Conservation (phyloP, 2,329 filamentous ascomycete species). For the Fusarium buxicola region DNA sequence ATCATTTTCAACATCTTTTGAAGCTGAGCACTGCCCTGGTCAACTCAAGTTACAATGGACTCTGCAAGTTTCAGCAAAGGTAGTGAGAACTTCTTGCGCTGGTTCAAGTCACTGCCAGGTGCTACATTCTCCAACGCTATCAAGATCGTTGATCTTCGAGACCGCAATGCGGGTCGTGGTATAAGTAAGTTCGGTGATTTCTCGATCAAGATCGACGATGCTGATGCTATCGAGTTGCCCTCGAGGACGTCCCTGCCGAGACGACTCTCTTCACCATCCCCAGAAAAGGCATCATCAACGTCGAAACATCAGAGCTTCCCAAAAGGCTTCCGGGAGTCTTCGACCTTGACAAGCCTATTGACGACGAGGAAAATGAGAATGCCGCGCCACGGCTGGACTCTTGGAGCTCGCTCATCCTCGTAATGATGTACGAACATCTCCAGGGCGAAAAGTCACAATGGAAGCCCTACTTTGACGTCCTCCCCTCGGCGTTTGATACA, state of each 20-base stretch:
- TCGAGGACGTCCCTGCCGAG: constrained; percentile 75
- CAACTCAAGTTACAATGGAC: constrained; percentile 12
- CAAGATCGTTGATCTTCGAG: constrained; percentile 63
- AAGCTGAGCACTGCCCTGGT: neutral
- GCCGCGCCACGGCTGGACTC: constrained; percentile 59
- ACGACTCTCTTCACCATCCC: constrained; percentile 86
- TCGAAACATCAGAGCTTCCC: constrained; percentile 77
- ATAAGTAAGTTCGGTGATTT: constrained; percentile 57
- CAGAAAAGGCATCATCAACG: constrained; percentile 75
- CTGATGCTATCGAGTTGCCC: constrained; percentile 75
- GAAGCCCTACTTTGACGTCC: constrained; percentile 81
- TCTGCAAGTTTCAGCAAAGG: constrained; percentile 54
- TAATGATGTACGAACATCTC: constrained; percentile 81
- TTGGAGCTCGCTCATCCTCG: constrained; percentile 74
- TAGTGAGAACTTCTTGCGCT: constrained; percentile 61
- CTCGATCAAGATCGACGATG: neutral
- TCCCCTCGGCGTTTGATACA: constrained; percentile 80
- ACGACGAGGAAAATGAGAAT: constrained; percentile 52
- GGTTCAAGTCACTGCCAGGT: constrained; percentile 65
- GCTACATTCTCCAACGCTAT: constrained; percentile 66
- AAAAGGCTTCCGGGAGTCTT: constrained; percentile 67
- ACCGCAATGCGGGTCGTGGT: constrained; percentile 64
- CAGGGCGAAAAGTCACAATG: constrained; percentile 72
- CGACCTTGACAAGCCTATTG: constrained; percentile 51
- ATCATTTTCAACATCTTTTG: neutral